A percentile compares a stretch with the other conserved stretches of the same genome.
phyloP scores from a whole-genome alignment of 768 basidiomycete genomes.

The Amanita rubescens region DNA sequence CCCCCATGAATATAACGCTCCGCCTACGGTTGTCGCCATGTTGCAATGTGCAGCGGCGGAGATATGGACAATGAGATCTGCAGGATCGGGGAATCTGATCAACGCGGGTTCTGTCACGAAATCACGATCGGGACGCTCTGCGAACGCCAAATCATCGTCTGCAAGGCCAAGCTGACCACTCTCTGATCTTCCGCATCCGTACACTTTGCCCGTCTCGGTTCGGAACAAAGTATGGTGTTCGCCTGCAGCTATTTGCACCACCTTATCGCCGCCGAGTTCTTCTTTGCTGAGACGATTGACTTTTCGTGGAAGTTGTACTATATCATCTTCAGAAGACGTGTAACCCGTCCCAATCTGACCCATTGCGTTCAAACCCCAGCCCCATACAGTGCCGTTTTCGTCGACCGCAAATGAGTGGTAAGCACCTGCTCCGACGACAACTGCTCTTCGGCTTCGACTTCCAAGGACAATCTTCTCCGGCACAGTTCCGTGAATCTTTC shows the following conservation, averaged over 20 bases:
- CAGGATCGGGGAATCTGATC: constrained; percentile 53
- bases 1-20: constrained; percentile 72
- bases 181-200: constrained; percentile 79
- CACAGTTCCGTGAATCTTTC: constrained; percentile 82
- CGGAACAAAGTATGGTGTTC: constrained; percentile 90
- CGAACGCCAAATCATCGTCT: constrained; percentile 61
- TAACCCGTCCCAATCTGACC: constrained; percentile 70
- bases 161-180: constrained; percentile 76
- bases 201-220: constrained; percentile 76
- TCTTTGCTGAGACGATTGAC: constrained; percentile 58
- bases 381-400: constrained; percentile 77
- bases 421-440: constrained; percentile 70
- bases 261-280: constrained; percentile 50
- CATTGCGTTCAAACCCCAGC: constrained; percentile 93
- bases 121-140: constrained; percentile 45
- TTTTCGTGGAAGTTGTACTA: constrained; percentile 56
- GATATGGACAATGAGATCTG: constrained; percentile 60
- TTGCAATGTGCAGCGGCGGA: constrained; percentile 69
- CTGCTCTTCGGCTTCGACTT: constrained; percentile 46
- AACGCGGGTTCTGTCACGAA: constrained; percentile 61
- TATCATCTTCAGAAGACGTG: constrained; percentile 34
- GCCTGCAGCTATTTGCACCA: constrained; percentile 74
- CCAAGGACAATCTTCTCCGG: constrained; percentile 85
- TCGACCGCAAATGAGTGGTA: constrained; percentile 91
- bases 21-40: constrained; percentile 58